Conservation (phyloP, 352 stramenopile species). For the Phytophthora crassamura region DNA sequence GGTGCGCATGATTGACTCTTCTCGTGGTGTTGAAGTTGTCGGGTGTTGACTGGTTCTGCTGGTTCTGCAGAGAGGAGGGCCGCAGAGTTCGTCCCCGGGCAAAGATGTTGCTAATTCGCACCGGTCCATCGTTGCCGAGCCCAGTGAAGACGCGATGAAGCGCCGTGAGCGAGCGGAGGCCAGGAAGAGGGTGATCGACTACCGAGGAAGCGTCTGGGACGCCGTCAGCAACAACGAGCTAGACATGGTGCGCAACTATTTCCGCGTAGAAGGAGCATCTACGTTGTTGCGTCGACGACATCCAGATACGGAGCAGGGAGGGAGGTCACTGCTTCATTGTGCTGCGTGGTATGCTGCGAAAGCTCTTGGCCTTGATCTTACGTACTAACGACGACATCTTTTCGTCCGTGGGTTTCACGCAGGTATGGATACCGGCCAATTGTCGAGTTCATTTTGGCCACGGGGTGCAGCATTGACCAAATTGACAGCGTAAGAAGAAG, state of each 20-base stretch:
- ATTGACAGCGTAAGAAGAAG: conserved; percentile 53
- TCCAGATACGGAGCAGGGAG: conserved; percentile 52
- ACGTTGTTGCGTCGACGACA: conserved; percentile 53
- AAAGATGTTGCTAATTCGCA: conserved; percentile 13
- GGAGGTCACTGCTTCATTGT: conserved; percentile 68
- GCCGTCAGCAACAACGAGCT: conserved; percentile 52
- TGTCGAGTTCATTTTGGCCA: conserved; percentile 48
- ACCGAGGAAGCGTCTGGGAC: conserved; percentile 62
- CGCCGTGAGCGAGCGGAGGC: conserved; percentile 61
- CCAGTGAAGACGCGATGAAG: conserved; percentile 36
- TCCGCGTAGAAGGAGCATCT: conserved; percentile 62
- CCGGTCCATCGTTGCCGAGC: conserved; percentile 12
- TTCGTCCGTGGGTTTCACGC: not conserved
- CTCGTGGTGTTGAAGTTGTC: not conserved
- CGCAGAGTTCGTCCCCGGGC: not conserved
- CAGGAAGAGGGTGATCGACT: conserved; percentile 61
- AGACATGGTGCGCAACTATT: conserved; percentile 62
- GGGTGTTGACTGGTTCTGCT: not conserved
- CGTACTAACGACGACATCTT: not conserved
- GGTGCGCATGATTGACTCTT: not conserved
- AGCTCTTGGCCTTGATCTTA: not conserved
- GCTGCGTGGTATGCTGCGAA: conserved; percentile 54
- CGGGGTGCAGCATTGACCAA: conserved; percentile 56
- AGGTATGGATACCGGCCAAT: conserved; percentile 45
- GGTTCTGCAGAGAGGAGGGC: conserved; percentile 3